These are phyloP conservation scores for Lolium perenne DNA, from an alignment of 176 grass and related monocot genomes.

Conservation along the genomic window DNA sequence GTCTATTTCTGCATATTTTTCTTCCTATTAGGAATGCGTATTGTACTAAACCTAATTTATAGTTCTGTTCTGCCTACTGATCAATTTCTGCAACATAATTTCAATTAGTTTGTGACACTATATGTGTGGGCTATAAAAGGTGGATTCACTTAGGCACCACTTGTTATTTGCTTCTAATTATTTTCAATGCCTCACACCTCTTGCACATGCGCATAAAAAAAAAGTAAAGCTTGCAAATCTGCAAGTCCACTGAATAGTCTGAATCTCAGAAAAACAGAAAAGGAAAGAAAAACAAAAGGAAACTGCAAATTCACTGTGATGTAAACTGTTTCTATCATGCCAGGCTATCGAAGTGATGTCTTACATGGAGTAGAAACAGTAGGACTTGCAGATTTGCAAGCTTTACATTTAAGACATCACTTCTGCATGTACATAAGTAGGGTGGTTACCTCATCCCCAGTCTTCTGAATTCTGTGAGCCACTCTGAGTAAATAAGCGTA, in stretches of 20 bases:
- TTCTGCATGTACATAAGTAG: neutral
- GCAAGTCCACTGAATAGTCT: neutral
- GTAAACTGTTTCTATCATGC: neutral
- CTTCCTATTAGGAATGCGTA: neutral
- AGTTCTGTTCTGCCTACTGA: neutral
- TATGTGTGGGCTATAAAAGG: constrained; percentile 1
- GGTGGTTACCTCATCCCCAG: too few relatives aligned
- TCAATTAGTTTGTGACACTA: neutral
- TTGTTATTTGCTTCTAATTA: neutral
- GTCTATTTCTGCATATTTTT: neutral
- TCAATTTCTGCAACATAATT: constrained; percentile 27
- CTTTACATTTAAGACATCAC: neutral
- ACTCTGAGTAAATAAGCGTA: neutral
- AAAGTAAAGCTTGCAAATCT: constrained; percentile 12
- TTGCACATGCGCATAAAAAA: neutral
- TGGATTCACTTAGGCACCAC: neutral
- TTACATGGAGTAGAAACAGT: too few relatives aligned
- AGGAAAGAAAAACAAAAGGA: neutral
- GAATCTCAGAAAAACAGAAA: neutral
- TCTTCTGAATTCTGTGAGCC: neutral
- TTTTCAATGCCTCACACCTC: neutral
- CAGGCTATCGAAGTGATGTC: neutral
- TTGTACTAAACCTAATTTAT: constrained; percentile 12
- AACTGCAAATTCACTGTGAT: neutral
- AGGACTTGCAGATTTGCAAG: too few relatives aligned